Evolutionary conservation across 257 asterid genomes (phyloP).

Genomic region (Nicotiana undulata): DNA sequence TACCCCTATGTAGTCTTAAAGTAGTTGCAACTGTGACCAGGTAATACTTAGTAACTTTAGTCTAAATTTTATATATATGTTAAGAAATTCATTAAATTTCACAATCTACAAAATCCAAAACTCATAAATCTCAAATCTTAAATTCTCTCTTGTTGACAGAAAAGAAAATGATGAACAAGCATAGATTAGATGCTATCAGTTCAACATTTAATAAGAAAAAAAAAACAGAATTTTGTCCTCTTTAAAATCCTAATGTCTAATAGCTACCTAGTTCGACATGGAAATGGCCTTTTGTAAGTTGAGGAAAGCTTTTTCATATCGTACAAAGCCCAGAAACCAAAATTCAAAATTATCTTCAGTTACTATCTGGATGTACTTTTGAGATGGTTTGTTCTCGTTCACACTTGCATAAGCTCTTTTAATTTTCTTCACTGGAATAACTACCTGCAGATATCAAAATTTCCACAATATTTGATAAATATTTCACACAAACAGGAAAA

Average conservation of each 20-base stretch:
- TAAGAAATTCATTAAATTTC: too few relatives aligned
- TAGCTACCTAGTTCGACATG: conserved; percentile 14
- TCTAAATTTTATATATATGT: too few relatives aligned
- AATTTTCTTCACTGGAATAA: conserved; percentile 62
- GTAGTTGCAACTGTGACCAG: background rate
- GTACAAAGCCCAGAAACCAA: conserved; percentile 95
- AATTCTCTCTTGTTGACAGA: background rate
- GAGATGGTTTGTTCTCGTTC: conserved; percentile 50
- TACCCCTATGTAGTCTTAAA: background rate
- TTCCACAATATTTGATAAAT: background rate
- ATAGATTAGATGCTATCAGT: background rate
- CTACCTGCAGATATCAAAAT: conserved; percentile 31
- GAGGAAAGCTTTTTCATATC: conserved; percentile 68
- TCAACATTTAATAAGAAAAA: background rate
- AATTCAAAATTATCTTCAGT: conserved; percentile 67
- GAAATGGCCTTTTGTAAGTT: conserved; percentile 55
- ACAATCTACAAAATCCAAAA: too few relatives aligned
- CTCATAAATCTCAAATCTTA: too few relatives aligned
- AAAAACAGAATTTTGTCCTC: background rate
- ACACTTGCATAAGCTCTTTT: conserved; percentile 44
- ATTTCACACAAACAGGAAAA: background rate
- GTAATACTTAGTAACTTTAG: too few relatives aligned
- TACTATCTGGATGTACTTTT: conserved; percentile 62
- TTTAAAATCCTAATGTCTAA: background rate
- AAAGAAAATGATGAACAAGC: background rate